phyloP scores from a whole-genome alignment of 371 early-diverging fungal species.

The Blakeslea trispora region DNA sequence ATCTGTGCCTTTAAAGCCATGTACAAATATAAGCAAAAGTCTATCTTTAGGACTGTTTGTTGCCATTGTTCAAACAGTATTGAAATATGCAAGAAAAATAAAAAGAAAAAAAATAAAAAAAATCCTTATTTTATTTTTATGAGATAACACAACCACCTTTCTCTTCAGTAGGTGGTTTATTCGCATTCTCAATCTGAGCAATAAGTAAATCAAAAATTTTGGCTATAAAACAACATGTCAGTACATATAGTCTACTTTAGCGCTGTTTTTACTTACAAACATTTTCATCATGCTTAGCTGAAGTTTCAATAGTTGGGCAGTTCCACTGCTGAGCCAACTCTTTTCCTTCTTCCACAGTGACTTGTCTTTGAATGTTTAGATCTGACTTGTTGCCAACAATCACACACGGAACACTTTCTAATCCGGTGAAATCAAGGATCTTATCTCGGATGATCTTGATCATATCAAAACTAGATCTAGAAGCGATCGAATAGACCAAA shows the following conservation, averaged over 20 bases:
- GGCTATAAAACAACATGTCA: slow-evolving; percentile 39
- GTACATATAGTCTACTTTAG: too few species aligned
- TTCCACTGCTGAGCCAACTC: slow-evolving; percentile 79
- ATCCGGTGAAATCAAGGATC: slow-evolving; percentile 90
- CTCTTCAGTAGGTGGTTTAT: slow-evolving; percentile 62
- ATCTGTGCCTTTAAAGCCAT: slow-evolving; percentile 60
- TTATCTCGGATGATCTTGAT: slow-evolving; percentile 90
- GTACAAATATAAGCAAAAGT: slow-evolving; percentile 56
- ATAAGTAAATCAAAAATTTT: slow-evolving; percentile 71
- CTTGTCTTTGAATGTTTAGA: slow-evolving; percentile 79
- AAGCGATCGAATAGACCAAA: slow-evolving; percentile 91
- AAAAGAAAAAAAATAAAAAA: background rate
- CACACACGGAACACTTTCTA: slow-evolving; percentile 88
- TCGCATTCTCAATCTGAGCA: slow-evolving; percentile 67
- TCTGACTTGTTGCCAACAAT: slow-evolving; percentile 95
- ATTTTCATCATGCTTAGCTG: slow-evolving; percentile 91
- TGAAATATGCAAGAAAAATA: background rate
- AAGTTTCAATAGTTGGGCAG: slow-evolving; percentile 86
- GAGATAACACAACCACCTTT: slow-evolving; percentile 48
- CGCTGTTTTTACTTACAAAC: slow-evolving; percentile 74
- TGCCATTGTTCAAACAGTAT: background rate
- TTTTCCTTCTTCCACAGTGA: slow-evolving; percentile 77
- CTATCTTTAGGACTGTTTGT: slow-evolving; percentile 20
- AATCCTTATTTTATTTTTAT: slow-evolving; percentile 1
- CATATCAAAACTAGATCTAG: slow-evolving; percentile 87